phyloP scores from a whole-genome alignment of 1,284 basidiomycete genomes.

The Anthracocystis walkeri region DNA sequence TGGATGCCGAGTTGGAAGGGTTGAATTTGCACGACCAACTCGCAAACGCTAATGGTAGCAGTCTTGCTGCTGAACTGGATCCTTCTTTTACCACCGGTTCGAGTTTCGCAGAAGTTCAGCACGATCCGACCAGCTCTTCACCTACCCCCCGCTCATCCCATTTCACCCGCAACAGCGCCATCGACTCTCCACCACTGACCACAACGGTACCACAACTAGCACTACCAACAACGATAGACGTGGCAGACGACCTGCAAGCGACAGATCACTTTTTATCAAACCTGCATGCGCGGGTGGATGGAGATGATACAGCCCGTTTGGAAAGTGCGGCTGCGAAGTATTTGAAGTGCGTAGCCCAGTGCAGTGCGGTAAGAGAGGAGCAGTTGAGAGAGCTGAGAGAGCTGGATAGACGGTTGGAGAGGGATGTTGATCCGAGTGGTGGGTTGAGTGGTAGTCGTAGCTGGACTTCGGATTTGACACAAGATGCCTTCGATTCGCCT shows the following conservation, averaged over 20 bases:
- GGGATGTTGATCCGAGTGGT: not conserved
- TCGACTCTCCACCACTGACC: not conserved
- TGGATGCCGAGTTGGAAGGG: slow-evolving; percentile 16
- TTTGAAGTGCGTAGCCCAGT: slow-evolving; percentile 34
- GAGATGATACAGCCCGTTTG: slow-evolving; percentile 26
- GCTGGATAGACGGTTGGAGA: slow-evolving; percentile 15
- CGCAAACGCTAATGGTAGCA: not conserved
- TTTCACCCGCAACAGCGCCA: not conserved
- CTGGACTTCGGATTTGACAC: not conserved
- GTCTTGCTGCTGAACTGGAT: slow-evolving; percentile 18
- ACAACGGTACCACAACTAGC: not conserved
- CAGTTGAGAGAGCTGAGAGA: slow-evolving; percentile 54
- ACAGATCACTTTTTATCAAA: slow-evolving; percentile 16
- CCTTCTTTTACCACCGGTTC: not conserved
- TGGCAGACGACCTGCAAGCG: too few species aligned
- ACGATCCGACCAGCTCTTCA: too few species aligned
- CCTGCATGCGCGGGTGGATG: too few species aligned
- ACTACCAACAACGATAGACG: too few species aligned
- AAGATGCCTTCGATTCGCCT: too few species aligned
- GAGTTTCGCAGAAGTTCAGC: too few species aligned
- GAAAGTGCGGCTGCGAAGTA: slow-evolving; percentile 23
- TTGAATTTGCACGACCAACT: slow-evolving; percentile 3
- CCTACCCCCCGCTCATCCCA: too few species aligned
- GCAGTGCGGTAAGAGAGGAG: slow-evolving; percentile 27
- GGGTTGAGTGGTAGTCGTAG: too few species aligned